Conservation (phyloP, 345 rosid genomes). For the Populus alba region DNA sequence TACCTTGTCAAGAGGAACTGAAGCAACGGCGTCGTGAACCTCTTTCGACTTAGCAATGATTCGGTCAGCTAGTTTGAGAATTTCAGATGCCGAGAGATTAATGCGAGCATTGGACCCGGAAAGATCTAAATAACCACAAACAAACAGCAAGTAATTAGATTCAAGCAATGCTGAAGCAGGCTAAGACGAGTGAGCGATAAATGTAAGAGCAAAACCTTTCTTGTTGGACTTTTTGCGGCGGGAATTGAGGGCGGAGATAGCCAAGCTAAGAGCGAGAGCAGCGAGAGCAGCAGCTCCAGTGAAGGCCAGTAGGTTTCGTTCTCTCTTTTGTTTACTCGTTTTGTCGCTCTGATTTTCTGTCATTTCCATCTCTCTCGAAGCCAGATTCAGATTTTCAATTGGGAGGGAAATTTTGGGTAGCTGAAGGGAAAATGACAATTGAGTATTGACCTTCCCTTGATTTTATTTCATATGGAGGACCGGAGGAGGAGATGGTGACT, state of each 20-base stretch:
- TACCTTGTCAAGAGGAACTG: slow-evolving; percentile 78
- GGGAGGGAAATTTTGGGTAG: slow-evolving; percentile 13
- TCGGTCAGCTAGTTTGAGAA: slow-evolving; percentile 62
- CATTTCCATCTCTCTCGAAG: slow-evolving; percentile 14
- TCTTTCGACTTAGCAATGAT: slow-evolving; percentile 59
- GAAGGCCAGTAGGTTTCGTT: slow-evolving; percentile 47
- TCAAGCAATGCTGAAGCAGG: background rate
- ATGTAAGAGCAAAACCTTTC: slow-evolving; percentile 38
- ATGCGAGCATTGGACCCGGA: slow-evolving; percentile 59
- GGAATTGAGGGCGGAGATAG: slow-evolving; percentile 58
- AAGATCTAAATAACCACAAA: slow-evolving; percentile 46
- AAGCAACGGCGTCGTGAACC: slow-evolving; percentile 73
- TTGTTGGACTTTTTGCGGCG: slow-evolving; percentile 47
- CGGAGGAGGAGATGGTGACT: background rate
- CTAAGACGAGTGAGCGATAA: background rate
- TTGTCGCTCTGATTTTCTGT: slow-evolving; percentile 37
- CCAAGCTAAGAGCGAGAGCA: slow-evolving; percentile 63
- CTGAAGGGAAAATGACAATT: background rate
- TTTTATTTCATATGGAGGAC: background rate
- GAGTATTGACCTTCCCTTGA: too few species aligned
- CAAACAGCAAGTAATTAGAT: background rate
- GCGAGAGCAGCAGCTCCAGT: slow-evolving; percentile 74
- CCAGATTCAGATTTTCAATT: background rate
- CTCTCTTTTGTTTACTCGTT: slow-evolving; percentile 36
- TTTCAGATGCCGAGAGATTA: slow-evolving; percentile 65